A percentile compares a stretch with the other conserved stretches of the same genome.
Evolutionary conservation across 208 protist genomes (phyloP).

Genomic region (Trypanosoma caninum): DNA sequence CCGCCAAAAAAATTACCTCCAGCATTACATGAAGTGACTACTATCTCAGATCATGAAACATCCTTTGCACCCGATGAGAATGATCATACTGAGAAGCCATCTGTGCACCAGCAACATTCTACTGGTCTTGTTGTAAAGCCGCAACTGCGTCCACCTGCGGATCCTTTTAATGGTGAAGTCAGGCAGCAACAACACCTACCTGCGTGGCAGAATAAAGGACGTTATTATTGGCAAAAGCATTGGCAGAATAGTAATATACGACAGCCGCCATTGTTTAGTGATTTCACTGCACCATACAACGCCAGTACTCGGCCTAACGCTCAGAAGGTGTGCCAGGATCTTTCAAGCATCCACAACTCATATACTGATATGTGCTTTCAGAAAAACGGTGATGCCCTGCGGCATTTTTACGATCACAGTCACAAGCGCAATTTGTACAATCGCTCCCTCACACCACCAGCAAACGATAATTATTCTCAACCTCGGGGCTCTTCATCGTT

Average conservation of each 20-base stretch:
- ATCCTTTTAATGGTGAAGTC: not conserved
- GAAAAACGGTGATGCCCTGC: not conserved
- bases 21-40: too few species aligned
- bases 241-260: not conserved
- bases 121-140: not conserved
- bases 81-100: conserved; percentile 17
- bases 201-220: too few species aligned
- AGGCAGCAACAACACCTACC: not conserved
- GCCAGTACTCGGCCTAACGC: not conserved
- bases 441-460: not conserved
- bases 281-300: not conserved
- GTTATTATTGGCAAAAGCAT: conserved; percentile 8
- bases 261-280: conserved; percentile 7
- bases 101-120: not conserved
- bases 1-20: too few species aligned
- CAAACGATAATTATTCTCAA: not conserved
- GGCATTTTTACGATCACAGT: not conserved
- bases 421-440: not conserved
- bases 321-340: not conserved
- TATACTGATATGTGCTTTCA: not conserved
- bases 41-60: not conserved
- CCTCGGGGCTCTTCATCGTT: not conserved
- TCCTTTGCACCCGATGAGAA: conserved; percentile 11
- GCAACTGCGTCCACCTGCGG: not conserved
- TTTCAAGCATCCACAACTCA: conserved; percentile 1